Evolutionary conservation across 352 stramenopile genomes (phyloP), one percentile per base, ranked within the genome.

Genomic region (Phytopythium sindhum): DNA sequence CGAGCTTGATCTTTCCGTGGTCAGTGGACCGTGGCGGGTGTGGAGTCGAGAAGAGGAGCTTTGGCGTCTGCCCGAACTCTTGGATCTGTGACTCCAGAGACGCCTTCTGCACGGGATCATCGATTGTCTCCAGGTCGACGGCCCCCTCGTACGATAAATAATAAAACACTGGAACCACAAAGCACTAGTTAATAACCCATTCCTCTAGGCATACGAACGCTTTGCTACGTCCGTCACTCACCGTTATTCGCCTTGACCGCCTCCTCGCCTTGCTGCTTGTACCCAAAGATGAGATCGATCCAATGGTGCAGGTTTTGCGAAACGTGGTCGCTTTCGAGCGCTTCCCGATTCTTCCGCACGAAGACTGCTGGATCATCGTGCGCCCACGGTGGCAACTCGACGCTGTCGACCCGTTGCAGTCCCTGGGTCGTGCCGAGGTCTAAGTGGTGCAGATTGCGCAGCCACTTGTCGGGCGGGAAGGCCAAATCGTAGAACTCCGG

Each of bases 221-320:
- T 53, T 54, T n/a, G 2, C 2, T 4, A 15, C 6, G 15, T 2
- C 48, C 6, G 15, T 5, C 17, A 55, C 48, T 33, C 26, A 95
- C 86, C 76, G 63, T 96, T 96, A 75, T 96, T 72, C 21, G 87
- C 84, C 2, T 86, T 73, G 26, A 91, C 54, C n/a, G 95, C 96
- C 60, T 96, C 84, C 7, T 89, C 77, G 14, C 97, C 97, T 77
- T 97, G 93, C 72, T 99, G 97, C 66, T 98, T 98, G 73, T 84
- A 96, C 33, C 97, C 98, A 69, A 99, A 99, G 39, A 99, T 98
- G 28, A 99, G 81, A 72, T 99, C 96, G 66, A 99, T 98, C 97
- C 97, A 99, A 61, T 98, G 81, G 55, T 98, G 95, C 14, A 99
- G 65, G 73, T 98, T 92, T 51, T 90, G 68, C 33, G 95, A 98